Conservation (phyloP, 2,329 filamentous ascomycete species). For the Paraphoma chrysanthemicola region DNA sequence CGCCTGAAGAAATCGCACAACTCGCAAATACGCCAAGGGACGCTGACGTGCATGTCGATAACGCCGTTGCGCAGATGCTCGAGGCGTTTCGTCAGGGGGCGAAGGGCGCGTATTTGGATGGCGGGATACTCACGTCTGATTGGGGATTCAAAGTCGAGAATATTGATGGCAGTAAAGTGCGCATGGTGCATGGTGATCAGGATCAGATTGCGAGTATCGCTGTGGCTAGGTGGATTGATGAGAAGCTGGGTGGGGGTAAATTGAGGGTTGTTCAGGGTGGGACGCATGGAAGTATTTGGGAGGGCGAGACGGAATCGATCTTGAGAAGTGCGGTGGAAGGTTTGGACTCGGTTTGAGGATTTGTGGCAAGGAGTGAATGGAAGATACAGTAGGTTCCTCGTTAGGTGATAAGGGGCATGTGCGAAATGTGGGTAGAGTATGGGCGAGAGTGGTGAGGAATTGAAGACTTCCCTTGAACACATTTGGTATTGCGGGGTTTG, state of each 20-base stretch:
- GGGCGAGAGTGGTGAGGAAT: too few species aligned
- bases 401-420: too few species aligned
- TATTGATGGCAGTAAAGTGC: slow-evolving; percentile 20
- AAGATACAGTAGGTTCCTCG: too few species aligned
- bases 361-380: too few species aligned
- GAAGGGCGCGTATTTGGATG: slow-evolving; percentile 20
- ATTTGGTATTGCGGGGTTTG: too few species aligned
- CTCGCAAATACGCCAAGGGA: slow-evolving; percentile 6
- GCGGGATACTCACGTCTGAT: slow-evolving; percentile 16
- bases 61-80: slow-evolving; percentile 19
- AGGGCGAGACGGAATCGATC: slow-evolving; percentile 3
- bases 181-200: slow-evolving; percentile 28
- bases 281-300: slow-evolving; percentile 32
- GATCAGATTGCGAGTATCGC: slow-evolving; percentile 22
- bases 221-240: slow-evolving; percentile 26
- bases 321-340: neutral
- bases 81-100: slow-evolving; percentile 25
- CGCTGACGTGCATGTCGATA: slow-evolving; percentile 20
- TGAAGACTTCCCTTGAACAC: too few species aligned
- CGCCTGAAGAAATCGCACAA: slow-evolving; percentile 25
- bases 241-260: slow-evolving; percentile 22
- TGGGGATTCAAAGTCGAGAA: slow-evolving; percentile 29
- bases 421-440: too few species aligned
- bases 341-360: too few species aligned
- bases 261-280: slow-evolving; percentile 23